A percentile compares a stretch with the other conserved stretches of the same genome.
Conservation (phyloP, 495 filamentous ascomycete genomes). For the Neurospora sp. region DNA sequence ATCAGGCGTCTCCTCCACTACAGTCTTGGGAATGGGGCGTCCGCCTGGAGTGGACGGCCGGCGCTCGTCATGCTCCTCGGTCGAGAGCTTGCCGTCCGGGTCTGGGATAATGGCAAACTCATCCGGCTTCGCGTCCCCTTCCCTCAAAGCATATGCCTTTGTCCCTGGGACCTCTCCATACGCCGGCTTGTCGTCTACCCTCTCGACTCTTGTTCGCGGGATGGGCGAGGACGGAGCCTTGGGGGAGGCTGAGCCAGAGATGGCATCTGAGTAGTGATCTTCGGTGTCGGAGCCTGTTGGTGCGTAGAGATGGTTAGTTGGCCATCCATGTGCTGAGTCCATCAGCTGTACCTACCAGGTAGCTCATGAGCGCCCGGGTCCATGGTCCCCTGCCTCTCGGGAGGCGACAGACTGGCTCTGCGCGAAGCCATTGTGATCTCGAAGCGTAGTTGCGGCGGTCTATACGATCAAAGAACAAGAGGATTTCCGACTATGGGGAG, state of each 20-base stretch:
- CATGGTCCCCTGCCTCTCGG: slow-evolving; percentile 51
- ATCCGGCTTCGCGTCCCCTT: slow-evolving; percentile 79
- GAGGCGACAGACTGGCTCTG: slow-evolving; percentile 50
- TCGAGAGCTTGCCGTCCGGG: slow-evolving; percentile 20
- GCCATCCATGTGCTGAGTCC: not conserved
- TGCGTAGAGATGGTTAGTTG: slow-evolving; percentile 4
- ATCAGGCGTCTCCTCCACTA: slow-evolving; percentile 39
- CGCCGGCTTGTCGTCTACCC: slow-evolving; percentile 53
- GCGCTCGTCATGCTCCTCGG: slow-evolving; percentile 9
- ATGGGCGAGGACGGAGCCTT: slow-evolving; percentile 48
- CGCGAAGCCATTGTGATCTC: slow-evolving; percentile 14
- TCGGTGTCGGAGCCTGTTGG: slow-evolving; percentile 61
- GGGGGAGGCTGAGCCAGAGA: slow-evolving; percentile 51
- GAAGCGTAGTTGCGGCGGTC: not conserved
- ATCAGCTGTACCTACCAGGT: slow-evolving; percentile 38
- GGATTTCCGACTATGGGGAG: not conserved
- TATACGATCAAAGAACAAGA: not conserved
- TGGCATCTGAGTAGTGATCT: slow-evolving; percentile 87
- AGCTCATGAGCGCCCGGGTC: slow-evolving; percentile 79
- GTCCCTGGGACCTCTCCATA: slow-evolving; percentile 87
- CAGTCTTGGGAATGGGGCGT: slow-evolving; percentile 37
- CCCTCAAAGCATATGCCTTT: slow-evolving; percentile 59
- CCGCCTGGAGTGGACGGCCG: slow-evolving; percentile 29
- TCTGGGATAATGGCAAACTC: slow-evolving; percentile 45
- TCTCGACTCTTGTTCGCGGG: slow-evolving; percentile 76